Conservation (phyloP, 371 early-diverging fungal genomes). For the Mortierella sp. region DNA sequence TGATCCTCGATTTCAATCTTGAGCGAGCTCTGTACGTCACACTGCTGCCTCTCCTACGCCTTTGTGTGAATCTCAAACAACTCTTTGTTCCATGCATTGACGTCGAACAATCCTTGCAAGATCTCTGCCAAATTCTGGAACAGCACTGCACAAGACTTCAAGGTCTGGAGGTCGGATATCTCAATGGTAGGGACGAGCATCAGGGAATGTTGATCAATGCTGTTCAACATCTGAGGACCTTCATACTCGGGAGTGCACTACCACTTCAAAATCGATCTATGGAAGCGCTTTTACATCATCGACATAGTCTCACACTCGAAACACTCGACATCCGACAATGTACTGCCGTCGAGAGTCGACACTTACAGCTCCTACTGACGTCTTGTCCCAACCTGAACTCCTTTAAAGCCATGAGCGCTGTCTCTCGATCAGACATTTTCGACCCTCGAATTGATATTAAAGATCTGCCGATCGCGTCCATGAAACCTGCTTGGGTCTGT, state of each 20-base stretch:
- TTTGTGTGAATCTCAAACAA: constrained; percentile 17
- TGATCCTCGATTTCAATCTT: constrained; percentile 18
- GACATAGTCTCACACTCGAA: constrained; percentile 20
- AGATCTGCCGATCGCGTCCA: constrained; percentile 15
- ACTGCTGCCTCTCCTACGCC: constrained; percentile 14
- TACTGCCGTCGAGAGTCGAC: constrained; percentile 13
- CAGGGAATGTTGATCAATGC: constrained; percentile 13
- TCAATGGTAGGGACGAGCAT: constrained; percentile 11
- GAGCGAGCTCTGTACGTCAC: not conserved
- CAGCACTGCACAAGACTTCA: constrained; percentile 7
- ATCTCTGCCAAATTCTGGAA: constrained; percentile 3
- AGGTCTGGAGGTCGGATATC: constrained; percentile 5
- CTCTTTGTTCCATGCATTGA: constrained; percentile 11
- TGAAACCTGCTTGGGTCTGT: constrained; percentile 23
- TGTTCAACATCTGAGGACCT: not conserved
- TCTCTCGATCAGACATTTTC: not conserved
- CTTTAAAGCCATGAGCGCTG: constrained; percentile 13
- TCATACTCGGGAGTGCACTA: constrained; percentile 5
- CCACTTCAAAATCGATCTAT: constrained; percentile 4
- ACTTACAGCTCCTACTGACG: constrained; percentile 21
- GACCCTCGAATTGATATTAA: constrained; percentile 16
- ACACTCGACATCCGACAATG: constrained; percentile 9
- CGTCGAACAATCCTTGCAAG: not conserved
- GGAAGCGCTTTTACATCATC: constrained; percentile 3
- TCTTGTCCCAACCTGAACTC: constrained; percentile 28